A percentile compares a stretch with the other conserved stretches of the same genome.
Conservation (phyloP, 495 filamentous ascomycete species). For the Neurospora sublineolata region DNA sequence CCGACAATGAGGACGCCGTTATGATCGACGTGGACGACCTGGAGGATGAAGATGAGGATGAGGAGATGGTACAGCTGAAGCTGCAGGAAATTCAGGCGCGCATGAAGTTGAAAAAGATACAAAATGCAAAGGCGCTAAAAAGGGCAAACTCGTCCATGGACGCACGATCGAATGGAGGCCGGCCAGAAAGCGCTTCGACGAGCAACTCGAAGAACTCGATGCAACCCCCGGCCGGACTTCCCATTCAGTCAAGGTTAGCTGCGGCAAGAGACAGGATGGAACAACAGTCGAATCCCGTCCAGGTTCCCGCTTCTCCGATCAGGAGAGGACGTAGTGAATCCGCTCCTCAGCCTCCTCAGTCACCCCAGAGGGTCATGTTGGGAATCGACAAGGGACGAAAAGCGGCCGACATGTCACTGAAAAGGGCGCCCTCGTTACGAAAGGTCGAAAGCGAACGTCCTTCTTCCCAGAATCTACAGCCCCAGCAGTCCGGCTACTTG, state of each 20-base stretch:
- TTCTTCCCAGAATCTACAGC: background rate
- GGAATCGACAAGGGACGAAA: slow-evolving; percentile 85
- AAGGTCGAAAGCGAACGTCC: slow-evolving; percentile 18
- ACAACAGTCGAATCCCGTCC: slow-evolving; percentile 38
- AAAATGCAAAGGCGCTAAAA: slow-evolving; percentile 42
- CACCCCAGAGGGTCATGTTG: slow-evolving; percentile 66
- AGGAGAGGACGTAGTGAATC: slow-evolving; percentile 31
- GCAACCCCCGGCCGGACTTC: slow-evolving; percentile 1
- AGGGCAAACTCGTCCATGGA: slow-evolving; percentile 10
- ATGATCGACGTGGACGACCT: slow-evolving; percentile 29
- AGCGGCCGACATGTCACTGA: slow-evolving; percentile 75
- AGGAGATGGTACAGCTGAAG: slow-evolving; percentile 75
- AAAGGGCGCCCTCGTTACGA: slow-evolving; percentile 48
- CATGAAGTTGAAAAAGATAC: slow-evolving; percentile 79
- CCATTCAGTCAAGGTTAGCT: slow-evolving; percentile 15
- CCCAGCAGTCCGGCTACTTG: slow-evolving; percentile 26
- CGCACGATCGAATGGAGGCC: slow-evolving; percentile 6
- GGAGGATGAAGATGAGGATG: slow-evolving; percentile 69
- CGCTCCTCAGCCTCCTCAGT: slow-evolving; percentile 41
- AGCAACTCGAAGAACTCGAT: background rate
- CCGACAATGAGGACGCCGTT: slow-evolving; percentile 25
- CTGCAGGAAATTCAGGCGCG: slow-evolving; percentile 77
- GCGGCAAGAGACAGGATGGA: slow-evolving; percentile 19
- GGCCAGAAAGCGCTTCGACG: slow-evolving; percentile 5
- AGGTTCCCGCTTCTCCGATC: slow-evolving; percentile 76